Evolutionary conservation across 1,139 yeast genomes (phyloP).

Genomic region (Zygoascus sp.): DNA sequence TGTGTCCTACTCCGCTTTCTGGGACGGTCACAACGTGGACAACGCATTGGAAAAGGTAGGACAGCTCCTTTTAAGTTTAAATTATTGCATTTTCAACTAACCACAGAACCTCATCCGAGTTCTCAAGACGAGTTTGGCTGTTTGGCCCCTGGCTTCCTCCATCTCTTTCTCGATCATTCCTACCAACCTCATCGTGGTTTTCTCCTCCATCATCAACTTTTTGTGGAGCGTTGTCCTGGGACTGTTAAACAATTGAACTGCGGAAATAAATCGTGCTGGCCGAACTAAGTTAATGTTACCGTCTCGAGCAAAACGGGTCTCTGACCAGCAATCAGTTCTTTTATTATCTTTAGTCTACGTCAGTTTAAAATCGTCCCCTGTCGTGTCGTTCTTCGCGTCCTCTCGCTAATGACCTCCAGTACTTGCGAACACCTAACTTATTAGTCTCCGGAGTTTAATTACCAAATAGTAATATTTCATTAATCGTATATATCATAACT

Average conservation of each 20-base stretch:
- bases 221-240: conserved; percentile 37
- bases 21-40: conserved; percentile 37
- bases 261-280: background rate
- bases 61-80: background rate
- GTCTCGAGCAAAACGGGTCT: too few relatives aligned
- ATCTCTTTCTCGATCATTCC: conserved; percentile 33
- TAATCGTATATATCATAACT: background rate
- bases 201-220: conserved; percentile 33
- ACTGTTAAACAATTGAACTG: conserved; percentile 15
- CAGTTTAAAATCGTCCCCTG: too few relatives aligned
- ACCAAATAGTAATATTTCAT: background rate
- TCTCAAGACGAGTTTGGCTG: conserved; percentile 31
- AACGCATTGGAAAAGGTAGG: conserved; percentile 29
- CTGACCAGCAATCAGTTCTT: too few relatives aligned
- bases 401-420: too few relatives aligned
- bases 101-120: conserved; percentile 26
- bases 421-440: too few relatives aligned
- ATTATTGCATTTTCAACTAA: conserved; percentile 1
- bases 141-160: conserved; percentile 38
- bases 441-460: background rate
- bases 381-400: too few relatives aligned
- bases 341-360: too few relatives aligned
- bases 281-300: too few relatives aligned
- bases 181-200: conserved; percentile 32
- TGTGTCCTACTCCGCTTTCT: conserved; percentile 32